A percentile compares a stretch with the other conserved stretches of the same genome.
phyloP scores from a whole-genome alignment of 1,284 basidiomycete species.

The Lignosus rhinocerotis region DNA sequence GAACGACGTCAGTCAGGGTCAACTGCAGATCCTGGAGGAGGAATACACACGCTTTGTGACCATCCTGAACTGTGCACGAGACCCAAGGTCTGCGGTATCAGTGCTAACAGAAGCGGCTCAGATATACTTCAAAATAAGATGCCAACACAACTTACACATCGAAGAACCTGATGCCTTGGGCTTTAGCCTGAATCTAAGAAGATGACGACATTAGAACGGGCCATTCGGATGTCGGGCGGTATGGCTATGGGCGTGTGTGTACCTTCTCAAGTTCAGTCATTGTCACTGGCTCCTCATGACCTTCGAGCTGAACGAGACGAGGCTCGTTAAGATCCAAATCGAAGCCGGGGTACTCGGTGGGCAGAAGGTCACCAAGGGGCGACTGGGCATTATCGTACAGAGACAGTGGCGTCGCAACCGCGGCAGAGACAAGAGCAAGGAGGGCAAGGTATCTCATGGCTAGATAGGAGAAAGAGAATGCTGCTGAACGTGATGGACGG shows the following conservation, averaged over 20 bases:
- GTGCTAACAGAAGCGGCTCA: conserved; percentile 52
- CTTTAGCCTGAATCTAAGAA: conserved; percentile 73
- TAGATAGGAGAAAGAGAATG: conserved; percentile 9
- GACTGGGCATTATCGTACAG: conserved; percentile 24
- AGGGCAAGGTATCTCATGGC: conserved; percentile 52
- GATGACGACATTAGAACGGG: conserved; percentile 17
- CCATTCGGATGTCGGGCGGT: not conserved
- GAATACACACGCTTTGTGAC: conserved; percentile 41
- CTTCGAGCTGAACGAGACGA: conserved; percentile 77
- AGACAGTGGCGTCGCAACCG: conserved; percentile 26
- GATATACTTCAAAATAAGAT: conserved; percentile 7
- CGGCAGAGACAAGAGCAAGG: conserved; percentile 35
- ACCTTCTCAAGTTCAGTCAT: conserved; percentile 87
- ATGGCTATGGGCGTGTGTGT: not conserved
- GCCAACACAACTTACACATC: conserved; percentile 65
- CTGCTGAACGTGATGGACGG: conserved; percentile 7
- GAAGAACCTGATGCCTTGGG: conserved; percentile 77
- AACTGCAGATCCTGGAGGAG: not conserved
- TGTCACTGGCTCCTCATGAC: conserved; percentile 61
- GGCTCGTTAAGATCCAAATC: conserved; percentile 68
- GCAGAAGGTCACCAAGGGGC: conserved; percentile 20
- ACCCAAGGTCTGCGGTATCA: conserved; percentile 64
- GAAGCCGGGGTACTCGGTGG: conserved; percentile 39
- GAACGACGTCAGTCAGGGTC: conserved; percentile 10
- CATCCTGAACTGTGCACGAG: conserved; percentile 40